phyloP scores from a whole-genome alignment of 2,329 filamentous ascomycete species.

The Fusarium aywerte region DNA sequence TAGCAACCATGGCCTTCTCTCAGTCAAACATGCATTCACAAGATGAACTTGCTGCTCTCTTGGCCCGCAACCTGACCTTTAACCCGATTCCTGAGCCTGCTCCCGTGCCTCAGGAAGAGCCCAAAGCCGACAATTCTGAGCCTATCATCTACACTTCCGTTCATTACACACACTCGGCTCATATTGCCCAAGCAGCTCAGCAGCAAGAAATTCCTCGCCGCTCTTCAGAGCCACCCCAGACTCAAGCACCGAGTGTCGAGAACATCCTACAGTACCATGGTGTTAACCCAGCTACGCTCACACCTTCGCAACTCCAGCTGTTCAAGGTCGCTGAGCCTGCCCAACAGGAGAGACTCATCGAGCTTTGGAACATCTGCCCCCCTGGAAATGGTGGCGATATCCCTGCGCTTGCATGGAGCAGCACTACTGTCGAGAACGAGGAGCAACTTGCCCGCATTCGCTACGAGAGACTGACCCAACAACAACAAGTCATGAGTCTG shows the following conservation, averaged over 20 bases:
- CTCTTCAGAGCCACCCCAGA: conserved; percentile 63
- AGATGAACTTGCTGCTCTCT: conserved; percentile 84
- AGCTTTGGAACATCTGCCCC: conserved; percentile 86
- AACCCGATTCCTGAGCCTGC: conserved; percentile 49
- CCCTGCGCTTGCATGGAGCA: conserved; percentile 63
- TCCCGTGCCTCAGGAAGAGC: conserved; percentile 42
- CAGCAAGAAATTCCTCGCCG: conserved; percentile 56
- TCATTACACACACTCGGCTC: conserved; percentile 85
- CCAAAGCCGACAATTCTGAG: conserved; percentile 50
- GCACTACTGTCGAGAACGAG: conserved; percentile 66
- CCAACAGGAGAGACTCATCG: conserved; percentile 79
- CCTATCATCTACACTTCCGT: conserved; percentile 78
- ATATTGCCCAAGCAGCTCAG: conserved; percentile 55
- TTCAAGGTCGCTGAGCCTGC: conserved; percentile 79
- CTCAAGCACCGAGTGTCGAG: conserved; percentile 63
- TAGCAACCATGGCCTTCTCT: conserved; percentile 53
- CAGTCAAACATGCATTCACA: conserved; percentile 70
- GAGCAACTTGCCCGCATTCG: conserved; percentile 69
- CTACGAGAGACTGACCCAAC: conserved; percentile 61
- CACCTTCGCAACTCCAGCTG: conserved; percentile 78
- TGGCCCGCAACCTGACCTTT: conserved; percentile 79
- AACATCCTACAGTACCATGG: conserved; percentile 71
- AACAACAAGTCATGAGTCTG: conserved; percentile 60
- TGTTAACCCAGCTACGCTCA: conserved; percentile 75
- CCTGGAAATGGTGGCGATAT: conserved; percentile 68